Evolutionary conservation across 2,329 filamentous ascomycete species (phyloP).

Genomic region (Fusarium duplospermum): DNA sequence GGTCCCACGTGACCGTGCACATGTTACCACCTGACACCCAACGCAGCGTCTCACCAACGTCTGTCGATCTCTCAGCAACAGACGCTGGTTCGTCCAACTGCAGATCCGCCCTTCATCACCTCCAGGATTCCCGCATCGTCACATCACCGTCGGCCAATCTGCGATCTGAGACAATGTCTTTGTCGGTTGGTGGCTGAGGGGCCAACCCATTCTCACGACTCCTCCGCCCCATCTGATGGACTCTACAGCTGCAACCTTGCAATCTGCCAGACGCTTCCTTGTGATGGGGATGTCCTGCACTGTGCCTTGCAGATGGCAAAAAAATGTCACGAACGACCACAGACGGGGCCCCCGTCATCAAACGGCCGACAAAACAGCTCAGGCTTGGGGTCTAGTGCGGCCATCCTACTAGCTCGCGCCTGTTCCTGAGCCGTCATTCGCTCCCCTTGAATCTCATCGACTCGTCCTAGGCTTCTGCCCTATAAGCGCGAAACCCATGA

Average conservation of each 20-base stretch:
- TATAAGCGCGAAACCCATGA: conserved; percentile 34
- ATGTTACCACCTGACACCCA: background rate
- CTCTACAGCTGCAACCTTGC: background rate
- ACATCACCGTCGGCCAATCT: conserved; percentile 36
- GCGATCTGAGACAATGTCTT: conserved; percentile 26
- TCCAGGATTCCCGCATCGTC: conserved; percentile 35
- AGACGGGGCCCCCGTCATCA: conserved; percentile 4
- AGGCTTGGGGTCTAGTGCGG: background rate
- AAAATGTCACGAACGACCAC: background rate
- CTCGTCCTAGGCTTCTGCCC: background rate
- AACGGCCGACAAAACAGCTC: conserved; percentile 19
- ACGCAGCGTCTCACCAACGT: conserved; percentile 7
- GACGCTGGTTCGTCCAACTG: conserved; percentile 29
- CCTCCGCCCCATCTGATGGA: conserved; percentile 13
- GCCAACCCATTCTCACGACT: background rate
- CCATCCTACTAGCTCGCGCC: conserved; percentile 22
- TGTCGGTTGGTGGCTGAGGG: conserved; percentile 31
- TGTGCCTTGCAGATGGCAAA: conserved; percentile 33
- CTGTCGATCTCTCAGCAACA: conserved; percentile 7
- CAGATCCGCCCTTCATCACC: conserved; percentile 32
- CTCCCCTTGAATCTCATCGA: background rate
- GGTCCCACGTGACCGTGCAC: conserved; percentile 32
- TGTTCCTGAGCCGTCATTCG: conserved; percentile 32
- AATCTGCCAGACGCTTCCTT: background rate
- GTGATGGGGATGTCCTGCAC: background rate